Evolutionary conservation across 495 filamentous ascomycete species (phyloP).

Genomic region (Cercophora scortea): DNA sequence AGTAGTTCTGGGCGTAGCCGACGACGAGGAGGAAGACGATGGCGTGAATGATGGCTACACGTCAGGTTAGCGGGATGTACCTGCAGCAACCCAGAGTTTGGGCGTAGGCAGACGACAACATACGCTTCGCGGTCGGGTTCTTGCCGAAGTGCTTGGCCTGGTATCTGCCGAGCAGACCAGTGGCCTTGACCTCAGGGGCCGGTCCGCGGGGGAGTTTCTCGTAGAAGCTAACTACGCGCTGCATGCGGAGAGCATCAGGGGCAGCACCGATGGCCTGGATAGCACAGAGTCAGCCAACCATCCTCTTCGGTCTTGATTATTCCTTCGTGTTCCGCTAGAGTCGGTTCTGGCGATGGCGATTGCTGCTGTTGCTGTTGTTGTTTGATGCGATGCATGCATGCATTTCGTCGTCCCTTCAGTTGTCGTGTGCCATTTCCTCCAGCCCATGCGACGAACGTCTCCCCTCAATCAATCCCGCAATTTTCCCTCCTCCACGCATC

Average conservation of each 20-base stretch:
- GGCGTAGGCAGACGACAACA: slow-evolving; percentile 26
- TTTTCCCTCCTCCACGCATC: background rate
- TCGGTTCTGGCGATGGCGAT: too few species aligned
- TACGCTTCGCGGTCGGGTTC: slow-evolving; percentile 81
- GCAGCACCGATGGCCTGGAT: slow-evolving; percentile 79
- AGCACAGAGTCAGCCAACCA: slow-evolving; percentile 23
- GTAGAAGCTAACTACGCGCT: slow-evolving; percentile 95
- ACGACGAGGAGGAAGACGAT: slow-evolving; percentile 66
- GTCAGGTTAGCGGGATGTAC: background rate
- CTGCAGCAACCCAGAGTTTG: too few species aligned
- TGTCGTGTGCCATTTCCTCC: too few species aligned
- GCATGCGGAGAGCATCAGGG: slow-evolving; percentile 91
- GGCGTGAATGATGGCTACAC: slow-evolving; percentile 74
- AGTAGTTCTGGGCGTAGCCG: slow-evolving; percentile 96
- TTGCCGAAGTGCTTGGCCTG: slow-evolving; percentile 92
- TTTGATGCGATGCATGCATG: too few species aligned
- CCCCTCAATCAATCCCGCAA: background rate
- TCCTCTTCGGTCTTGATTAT: background rate
- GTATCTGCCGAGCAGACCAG: slow-evolving; percentile 78
- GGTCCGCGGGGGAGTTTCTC: slow-evolving; percentile 88
- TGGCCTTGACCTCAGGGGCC: slow-evolving; percentile 70
- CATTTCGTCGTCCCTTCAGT: too few species aligned
- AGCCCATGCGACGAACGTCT: background rate
- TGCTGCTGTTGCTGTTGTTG: too few species aligned
- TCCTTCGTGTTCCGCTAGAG: background rate